Evolutionary conservation across 2,329 filamentous ascomycete species (phyloP), one percentile per base, ranked within the genome.

Genomic region (Claviceps capensis): DNA sequence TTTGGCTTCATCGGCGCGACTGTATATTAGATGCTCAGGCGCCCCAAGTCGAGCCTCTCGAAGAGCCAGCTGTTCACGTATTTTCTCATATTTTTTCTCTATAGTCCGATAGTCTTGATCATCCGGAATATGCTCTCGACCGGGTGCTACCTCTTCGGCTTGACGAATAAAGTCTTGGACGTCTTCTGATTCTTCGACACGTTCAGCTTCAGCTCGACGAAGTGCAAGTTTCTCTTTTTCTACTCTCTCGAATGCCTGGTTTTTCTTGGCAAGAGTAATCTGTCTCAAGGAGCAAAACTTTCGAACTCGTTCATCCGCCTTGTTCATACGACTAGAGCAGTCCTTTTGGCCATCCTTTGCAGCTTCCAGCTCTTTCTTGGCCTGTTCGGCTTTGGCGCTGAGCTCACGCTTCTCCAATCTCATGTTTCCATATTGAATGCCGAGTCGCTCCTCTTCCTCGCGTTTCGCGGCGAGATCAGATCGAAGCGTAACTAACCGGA

Each of bases 1-100:
- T 30, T 63, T 67, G 5, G 72, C 67, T 54, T 70, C 66, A 4
- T 60, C 58, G 14, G 73, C 68, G 8, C 71, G 69, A 36, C 75
- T 70, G 50, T 76, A 74, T 48, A 88, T 83, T 59, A 87, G 70
- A 55, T 84, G 72, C 50, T 85, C 81, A 19, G 77, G 73, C 49
- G 77, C 82, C 23, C 86, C 85, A 46, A 82, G 67, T 59, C 75
- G 72, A 49, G 70, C 68, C 53, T 79, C 75, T 51, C 79, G 75
- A 54, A 74, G 72, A 17, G 72, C 65, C n/a, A 88, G 67, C 60
- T 85, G 80, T 45, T 74, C 71, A 36, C 68, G 65, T 14, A 89
- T 67, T 40, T 74, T 75, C 1, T 75, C 59, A 53, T 77, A 76
- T 61, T 79, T 77, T 51, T 67, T 70, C 56, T 76, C 71, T 19